phyloP scores from a whole-genome alignment of 805 yeast species.

The Starmerella apis region DNA sequence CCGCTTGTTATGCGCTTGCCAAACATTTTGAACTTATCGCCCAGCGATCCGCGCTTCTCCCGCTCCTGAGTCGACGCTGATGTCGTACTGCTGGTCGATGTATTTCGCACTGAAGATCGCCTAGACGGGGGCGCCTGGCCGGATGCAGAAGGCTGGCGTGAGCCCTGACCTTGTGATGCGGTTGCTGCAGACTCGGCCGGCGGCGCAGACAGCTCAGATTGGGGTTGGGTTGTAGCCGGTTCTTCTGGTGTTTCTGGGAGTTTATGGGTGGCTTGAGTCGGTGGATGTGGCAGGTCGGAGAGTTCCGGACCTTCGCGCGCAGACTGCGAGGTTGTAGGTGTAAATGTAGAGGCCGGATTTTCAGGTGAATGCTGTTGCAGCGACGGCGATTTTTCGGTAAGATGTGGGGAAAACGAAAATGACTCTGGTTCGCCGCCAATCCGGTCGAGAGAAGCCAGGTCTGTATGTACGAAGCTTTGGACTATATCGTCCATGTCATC shows the following conservation, averaged over 20 bases:
- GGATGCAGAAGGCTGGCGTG: neutral
- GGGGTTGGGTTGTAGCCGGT: no score
- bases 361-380: slow-evolving; percentile 1
- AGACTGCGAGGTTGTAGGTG: neutral
- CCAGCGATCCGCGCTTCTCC: slow-evolving; percentile 21
- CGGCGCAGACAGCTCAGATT: neutral
- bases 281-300: neutral
- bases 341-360: neutral
- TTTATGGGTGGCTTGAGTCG: no score
- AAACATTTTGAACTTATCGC: slow-evolving; percentile 25
- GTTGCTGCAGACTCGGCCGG: neutral
- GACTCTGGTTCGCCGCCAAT: slow-evolving; percentile 25
- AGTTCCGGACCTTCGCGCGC: slow-evolving; percentile 2
- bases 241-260: neutral
- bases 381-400: slow-evolving; percentile 21
- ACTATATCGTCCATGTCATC: slow-evolving; percentile 29
- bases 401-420: slow-evolving; percentile 23
- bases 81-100: slow-evolving; percentile 15
- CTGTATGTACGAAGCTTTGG: slow-evolving; percentile 28
- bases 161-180: neutral
- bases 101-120: slow-evolving; percentile 10
- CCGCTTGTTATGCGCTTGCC: slow-evolving; percentile 25
- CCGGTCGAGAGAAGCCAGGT: slow-evolving; percentile 29
- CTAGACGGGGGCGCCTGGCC: no score
- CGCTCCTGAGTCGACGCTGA: slow-evolving; percentile 15